Base-by-base conservation (phyloP, 306 rosid genomes). In the Alnus rubra region DNA sequence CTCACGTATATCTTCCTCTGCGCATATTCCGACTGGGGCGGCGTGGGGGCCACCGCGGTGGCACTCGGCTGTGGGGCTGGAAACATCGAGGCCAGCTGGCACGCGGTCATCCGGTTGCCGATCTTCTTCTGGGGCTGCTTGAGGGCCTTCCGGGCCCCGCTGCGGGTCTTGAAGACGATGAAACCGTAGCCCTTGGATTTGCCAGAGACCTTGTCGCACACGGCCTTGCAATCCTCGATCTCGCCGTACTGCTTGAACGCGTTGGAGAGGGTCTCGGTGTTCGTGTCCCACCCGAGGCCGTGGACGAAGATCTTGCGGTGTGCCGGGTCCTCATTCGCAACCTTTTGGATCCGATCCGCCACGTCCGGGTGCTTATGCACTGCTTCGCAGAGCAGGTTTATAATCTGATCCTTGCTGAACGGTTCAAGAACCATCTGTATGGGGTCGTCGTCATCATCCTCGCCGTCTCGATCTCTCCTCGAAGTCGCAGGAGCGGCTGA, bases 251-350 rank as follows among this genome's bases (percentile, higher is more conserved):
- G 89, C 12, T 78, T 82, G 60, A 94, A 94, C 12, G 85, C 97
- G 31, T 2, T 55, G 59, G 74, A 77, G 44, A 94, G 88, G 64
- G 97, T 90, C 33, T 86, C 92, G 0, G 97, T 82, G 49, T 80
- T 92, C 3, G 98, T 92, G 80, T 94, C 98, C 98, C 98, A 94
- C 0, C 98, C 97, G 0, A 94, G 88, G 7, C 98, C 98, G 54
- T 92, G 97, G 3, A 94, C 97, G 37, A 92, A 94, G 42, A 94
- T 94, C 62, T 94, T 94, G 44, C 98, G 85, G 81, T 92, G 97
- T 1, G 47, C 78, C 4, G 97, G 92, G 42, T 92, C 97, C 76
- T 76, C 97, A 23, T 92, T 89, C 3, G 98, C 98, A 0, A 87
- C 82, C 78, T 55, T 84, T 5, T 93, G 89, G 83, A 94, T 89